phyloP scores from a whole-genome alignment of 192 early-diverging fungal species.

The Allomyces macrogynus region DNA sequence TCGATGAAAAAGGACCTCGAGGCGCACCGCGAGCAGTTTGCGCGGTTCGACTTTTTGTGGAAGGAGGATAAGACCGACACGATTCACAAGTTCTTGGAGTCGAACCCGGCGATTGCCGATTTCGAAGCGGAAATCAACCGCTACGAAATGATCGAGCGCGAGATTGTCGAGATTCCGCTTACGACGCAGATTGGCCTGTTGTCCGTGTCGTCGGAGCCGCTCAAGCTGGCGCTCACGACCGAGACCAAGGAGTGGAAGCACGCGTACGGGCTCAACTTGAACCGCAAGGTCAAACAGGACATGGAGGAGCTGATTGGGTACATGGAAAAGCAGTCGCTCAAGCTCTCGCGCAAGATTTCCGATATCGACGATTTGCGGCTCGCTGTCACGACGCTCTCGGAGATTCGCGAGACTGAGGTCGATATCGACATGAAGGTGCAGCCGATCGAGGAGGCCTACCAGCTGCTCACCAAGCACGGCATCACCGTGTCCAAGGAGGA shows the following conservation, averaged over 20 bases:
- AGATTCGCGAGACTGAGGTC: conserved; percentile 39
- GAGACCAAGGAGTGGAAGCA: conserved; percentile 53
- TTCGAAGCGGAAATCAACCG: conserved; percentile 69
- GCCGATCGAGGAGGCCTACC: conserved; percentile 43
- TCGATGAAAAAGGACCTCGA: conserved; percentile 87
- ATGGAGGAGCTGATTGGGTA: conserved; percentile 48
- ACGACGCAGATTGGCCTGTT: conserved; percentile 74
- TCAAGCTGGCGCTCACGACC: conserved; percentile 35
- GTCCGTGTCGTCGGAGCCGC: conserved; percentile 29
- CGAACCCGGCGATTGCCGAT: conserved; percentile 83
- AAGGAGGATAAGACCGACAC: conserved; percentile 66
- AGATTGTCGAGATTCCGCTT: conserved; percentile 55
- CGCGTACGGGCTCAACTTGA: conserved; percentile 40
- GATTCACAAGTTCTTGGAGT: conserved; percentile 74
- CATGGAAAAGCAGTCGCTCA: conserved; percentile 38
- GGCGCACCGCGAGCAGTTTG: conserved; percentile 78
- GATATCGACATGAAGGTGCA: conserved; percentile 47
- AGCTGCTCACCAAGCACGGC: conserved; percentile 35
- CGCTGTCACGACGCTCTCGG: conserved; percentile 36
- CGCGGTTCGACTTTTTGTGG: conserved; percentile 72
- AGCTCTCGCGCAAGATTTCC: conserved; percentile 31
- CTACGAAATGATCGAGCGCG: conserved; percentile 65
- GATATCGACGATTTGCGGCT: conserved; percentile 43
- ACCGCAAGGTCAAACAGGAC: conserved; percentile 39
- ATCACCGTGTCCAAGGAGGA: conserved; percentile 79